A percentile compares a stretch with the other conserved stretches of the same genome.
Conservation (phyloP, 495 filamentous ascomycete genomes). For the Lasiosphaeria ovina region DNA sequence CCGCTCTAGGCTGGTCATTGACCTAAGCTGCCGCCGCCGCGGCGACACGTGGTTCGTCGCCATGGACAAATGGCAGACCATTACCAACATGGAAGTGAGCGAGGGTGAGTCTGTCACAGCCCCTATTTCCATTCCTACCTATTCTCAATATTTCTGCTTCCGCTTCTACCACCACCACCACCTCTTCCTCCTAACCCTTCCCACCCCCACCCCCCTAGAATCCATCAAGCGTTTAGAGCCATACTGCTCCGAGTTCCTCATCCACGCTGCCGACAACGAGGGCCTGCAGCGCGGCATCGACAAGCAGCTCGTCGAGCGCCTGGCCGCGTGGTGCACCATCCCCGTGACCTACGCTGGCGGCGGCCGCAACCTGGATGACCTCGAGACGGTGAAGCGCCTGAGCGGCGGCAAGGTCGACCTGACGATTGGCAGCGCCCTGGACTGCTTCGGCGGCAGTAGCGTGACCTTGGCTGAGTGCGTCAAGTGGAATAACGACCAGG, state of each 20-base stretch:
- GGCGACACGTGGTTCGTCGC: constrained; percentile 82
- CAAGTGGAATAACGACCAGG: constrained; percentile 67
- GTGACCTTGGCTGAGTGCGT: constrained; percentile 88
- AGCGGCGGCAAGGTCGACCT: constrained; percentile 83
- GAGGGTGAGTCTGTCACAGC: constrained; percentile 53
- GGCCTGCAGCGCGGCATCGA: constrained; percentile 90
- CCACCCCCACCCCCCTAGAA: constrained; percentile 45
- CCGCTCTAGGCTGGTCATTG: constrained; percentile 82
- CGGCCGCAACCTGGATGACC: constrained; percentile 73
- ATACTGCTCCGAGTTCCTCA: constrained; percentile 92
- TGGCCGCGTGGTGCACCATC: constrained; percentile 82
- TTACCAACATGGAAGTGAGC: constrained; percentile 92
- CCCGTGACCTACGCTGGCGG: constrained; percentile 97
- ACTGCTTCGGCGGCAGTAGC: constrained; percentile 87
- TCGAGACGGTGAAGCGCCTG: constrained; percentile 72
- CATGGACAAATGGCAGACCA: constrained; percentile 97
- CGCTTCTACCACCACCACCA: not conserved
- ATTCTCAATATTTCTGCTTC: not conserved
- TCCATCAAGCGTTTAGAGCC: constrained; percentile 77
- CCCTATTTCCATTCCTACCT: not conserved
- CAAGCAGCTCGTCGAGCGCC: constrained; percentile 69
- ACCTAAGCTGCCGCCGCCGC: constrained; percentile 80
- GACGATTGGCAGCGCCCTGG: constrained; percentile 93
- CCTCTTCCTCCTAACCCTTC: constrained; percentile 5
- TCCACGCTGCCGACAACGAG: constrained; percentile 98